Conservation (phyloP, 495 filamentous ascomycete genomes). For the Cenococcum geophilum region DNA sequence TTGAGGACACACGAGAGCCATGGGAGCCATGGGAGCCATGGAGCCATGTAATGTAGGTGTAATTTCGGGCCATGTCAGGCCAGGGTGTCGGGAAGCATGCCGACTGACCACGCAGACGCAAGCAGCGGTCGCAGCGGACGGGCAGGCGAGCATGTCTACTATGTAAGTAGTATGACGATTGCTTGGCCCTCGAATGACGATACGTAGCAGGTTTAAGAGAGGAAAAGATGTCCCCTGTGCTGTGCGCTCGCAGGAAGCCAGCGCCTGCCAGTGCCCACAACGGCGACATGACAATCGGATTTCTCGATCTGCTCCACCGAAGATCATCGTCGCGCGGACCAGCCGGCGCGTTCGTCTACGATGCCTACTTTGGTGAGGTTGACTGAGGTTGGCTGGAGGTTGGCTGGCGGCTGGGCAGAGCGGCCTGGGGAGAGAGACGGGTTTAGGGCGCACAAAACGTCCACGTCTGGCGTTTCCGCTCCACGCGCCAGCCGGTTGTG, state of each 20-base stretch:
- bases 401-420: background rate
- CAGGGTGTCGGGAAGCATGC: background rate
- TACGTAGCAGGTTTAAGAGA: too few relatives aligned
- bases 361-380: background rate
- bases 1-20: conserved; percentile 12
- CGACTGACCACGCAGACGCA: background rate
- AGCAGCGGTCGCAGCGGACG: background rate
- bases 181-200: too few relatives aligned
- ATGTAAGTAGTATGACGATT: too few relatives aligned
- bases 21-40: background rate
- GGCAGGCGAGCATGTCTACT: background rate
- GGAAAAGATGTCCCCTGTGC: too few relatives aligned
- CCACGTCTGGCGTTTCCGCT: conserved; percentile 7
- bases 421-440: background rate
- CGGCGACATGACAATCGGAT: background rate
- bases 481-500: background rate
- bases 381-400: background rate
- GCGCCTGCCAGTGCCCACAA: background rate
- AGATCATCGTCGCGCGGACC: background rate
- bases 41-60: background rate
- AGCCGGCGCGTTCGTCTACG: background rate
- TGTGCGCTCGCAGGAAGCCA: too few relatives aligned
- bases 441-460: background rate
- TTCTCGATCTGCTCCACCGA: background rate
- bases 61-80: background rate